Conservation (phyloP, 129 eudicot species). For the Flaveria brownii region DNA sequence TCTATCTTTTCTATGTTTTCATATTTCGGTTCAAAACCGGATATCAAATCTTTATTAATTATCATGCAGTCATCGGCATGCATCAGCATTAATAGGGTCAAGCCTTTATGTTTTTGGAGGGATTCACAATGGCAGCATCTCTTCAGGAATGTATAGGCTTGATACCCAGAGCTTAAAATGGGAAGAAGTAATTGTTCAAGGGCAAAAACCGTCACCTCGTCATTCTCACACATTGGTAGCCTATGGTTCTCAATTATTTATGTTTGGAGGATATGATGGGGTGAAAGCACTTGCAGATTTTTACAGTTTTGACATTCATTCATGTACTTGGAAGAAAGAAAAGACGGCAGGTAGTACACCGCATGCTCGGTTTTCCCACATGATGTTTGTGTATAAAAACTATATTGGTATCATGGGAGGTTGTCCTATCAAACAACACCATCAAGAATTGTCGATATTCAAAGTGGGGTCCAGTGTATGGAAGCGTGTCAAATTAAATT, state of each 20-base stretch:
- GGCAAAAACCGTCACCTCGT: conserved; percentile 78
- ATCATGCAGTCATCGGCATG: conserved; percentile 84
- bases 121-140: conserved; percentile 49
- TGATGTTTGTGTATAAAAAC: conserved; percentile 76
- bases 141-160: conserved; percentile 59
- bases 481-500: conserved; percentile 58
- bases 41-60: background rate
- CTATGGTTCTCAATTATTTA: conserved; percentile 47
- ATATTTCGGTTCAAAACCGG: background rate
- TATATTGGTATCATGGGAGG: conserved; percentile 85
- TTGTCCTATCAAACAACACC: conserved; percentile 81
- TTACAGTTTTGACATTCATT: conserved; percentile 62
- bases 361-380: conserved; percentile 84
- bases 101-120: conserved; percentile 80
- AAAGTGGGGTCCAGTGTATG: conserved; percentile 54
- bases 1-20: background rate
- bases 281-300: conserved; percentile 79
- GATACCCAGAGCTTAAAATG: conserved; percentile 61
- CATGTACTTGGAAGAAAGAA: conserved; percentile 65
- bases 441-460: conserved; percentile 59
- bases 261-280: conserved; percentile 89
- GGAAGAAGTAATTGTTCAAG: conserved; percentile 56
- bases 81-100: conserved; percentile 79
- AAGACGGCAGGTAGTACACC: conserved; percentile 60
- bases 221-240: conserved; percentile 91